These are phyloP conservation scores for Musa acuminata DNA, from an alignment of 176 grass and related monocot genomes.

Conservation along the genomic window DNA sequence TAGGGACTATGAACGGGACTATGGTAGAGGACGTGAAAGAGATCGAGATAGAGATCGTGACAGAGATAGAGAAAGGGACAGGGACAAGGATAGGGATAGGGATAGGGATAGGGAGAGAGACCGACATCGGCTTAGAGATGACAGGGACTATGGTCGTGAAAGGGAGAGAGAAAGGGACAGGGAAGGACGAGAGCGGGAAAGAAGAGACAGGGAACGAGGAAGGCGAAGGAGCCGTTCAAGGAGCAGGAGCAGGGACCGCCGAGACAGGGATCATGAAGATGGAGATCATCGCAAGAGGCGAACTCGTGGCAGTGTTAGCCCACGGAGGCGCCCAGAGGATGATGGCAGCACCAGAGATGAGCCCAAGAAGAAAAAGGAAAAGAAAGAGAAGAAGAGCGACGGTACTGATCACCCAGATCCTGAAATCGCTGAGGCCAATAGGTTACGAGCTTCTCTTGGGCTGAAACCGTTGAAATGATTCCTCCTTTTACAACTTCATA, in stretches of 20 bases:
- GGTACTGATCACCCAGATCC: slow-evolving; percentile 55
- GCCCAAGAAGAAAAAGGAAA: slow-evolving; percentile 55
- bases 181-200: slow-evolving; percentile 49
- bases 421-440: slow-evolving; percentile 69
- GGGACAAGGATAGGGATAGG: slow-evolving; percentile 29
- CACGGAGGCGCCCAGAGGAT: slow-evolving; percentile 36
- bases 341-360: slow-evolving; percentile 31
- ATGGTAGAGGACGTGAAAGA: slow-evolving; percentile 26
- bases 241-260: slow-evolving; percentile 51
- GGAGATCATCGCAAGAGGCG: slow-evolving; percentile 51
- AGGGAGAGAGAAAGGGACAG: slow-evolving; percentile 46
- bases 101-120: slow-evolving; percentile 55
- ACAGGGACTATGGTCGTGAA: slow-evolving; percentile 43
- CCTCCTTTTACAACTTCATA: not conserved
- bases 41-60: slow-evolving; percentile 47
- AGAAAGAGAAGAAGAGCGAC: slow-evolving; percentile 47
- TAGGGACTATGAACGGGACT: slow-evolving; percentile 36
- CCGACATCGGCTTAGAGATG: slow-evolving; percentile 37
- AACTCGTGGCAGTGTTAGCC: slow-evolving; percentile 41
- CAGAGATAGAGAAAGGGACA: slow-evolving; percentile 39
- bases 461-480: slow-evolving; percentile 47
- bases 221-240: slow-evolving; percentile 52
- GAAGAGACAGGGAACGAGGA: slow-evolving; percentile 47
- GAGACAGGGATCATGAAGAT: slow-evolving; percentile 57
- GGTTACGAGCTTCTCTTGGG: slow-evolving; percentile 48